These are phyloP conservation scores for Russula dissimulans DNA, from an alignment of 768 basidiomycete genomes.

Conservation along the genomic window DNA sequence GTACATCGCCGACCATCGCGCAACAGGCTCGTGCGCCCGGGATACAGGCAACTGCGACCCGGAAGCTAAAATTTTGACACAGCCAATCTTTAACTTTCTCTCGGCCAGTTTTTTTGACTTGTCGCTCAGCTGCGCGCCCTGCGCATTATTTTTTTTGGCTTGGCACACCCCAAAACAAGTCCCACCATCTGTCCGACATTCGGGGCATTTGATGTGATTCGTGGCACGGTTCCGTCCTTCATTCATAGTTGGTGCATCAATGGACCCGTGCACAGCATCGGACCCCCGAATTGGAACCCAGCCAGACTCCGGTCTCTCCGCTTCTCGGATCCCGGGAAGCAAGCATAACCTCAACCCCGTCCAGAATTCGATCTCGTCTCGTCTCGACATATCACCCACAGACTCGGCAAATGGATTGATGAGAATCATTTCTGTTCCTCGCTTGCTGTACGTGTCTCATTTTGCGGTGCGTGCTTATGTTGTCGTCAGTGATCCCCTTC, in stretches of 20 bases:
- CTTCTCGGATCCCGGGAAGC: not conserved
- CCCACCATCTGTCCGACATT: slow-evolving; percentile 1
- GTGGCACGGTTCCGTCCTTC: not conserved
- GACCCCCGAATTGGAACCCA: not conserved
- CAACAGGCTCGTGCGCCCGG: too few relatives aligned
- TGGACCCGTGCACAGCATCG: not conserved
- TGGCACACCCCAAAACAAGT: not conserved
- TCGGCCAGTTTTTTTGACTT: not conserved
- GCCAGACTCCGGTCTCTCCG: not conserved
- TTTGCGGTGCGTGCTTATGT: slow-evolving; percentile 7
- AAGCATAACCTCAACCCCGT: not conserved
- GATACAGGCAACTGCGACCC: not conserved
- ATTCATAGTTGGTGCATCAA: not conserved
- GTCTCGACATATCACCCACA: not conserved
- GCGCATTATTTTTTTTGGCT: not conserved
- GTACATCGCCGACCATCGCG: too few relatives aligned
- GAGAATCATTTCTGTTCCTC: not conserved
- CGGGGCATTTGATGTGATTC: slow-evolving; percentile 1
- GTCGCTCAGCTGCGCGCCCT: not conserved
- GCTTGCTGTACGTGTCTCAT: not conserved
- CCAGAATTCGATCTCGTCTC: not conserved
- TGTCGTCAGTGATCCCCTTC: slow-evolving; percentile 6
- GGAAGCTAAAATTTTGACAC: not conserved
- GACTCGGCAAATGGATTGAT: slow-evolving; percentile 1
- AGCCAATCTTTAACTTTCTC: not conserved